A percentile compares a stretch with the other conserved stretches of the same genome.
Conservation (phyloP, 1,284 basidiomycete genomes). For the Irpex rosettiformis region DNA sequence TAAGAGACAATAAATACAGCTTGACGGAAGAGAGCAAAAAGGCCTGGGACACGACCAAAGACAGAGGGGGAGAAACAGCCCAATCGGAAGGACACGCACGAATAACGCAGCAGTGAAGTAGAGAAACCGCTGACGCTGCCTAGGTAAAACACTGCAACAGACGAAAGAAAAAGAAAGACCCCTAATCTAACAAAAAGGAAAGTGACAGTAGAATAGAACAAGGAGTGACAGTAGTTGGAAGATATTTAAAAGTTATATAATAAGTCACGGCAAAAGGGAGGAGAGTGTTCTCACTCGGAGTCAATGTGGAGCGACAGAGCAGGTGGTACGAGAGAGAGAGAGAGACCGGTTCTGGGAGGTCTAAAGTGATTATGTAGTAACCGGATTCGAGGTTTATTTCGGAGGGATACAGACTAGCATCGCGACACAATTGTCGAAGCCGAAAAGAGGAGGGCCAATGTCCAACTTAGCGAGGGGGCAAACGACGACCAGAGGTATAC, state of each 20-base stretch:
- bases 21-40: not conserved
- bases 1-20: constrained; percentile 2
- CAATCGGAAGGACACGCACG: not conserved
- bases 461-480: not conserved
- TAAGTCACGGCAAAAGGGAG: not conserved
- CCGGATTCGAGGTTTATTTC: not conserved
- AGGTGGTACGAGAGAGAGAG: not conserved
- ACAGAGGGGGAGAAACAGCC: not conserved
- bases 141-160: constrained; percentile 2
- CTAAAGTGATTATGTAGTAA: not conserved
- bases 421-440: not conserved
- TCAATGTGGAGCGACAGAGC: not conserved
- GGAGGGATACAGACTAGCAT: not conserved
- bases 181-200: constrained; percentile 1
- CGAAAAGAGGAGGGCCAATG: not conserved
- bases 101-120: not conserved
- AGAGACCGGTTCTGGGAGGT: not conserved
- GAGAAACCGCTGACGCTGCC: not conserved
- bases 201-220: not conserved
- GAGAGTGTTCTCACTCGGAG: not conserved
- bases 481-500: not conserved
- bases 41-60: not conserved
- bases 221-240: not conserved
- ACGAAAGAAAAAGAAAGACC: not conserved
- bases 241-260: not conserved